Evolutionary conservation across 2,329 filamentous ascomycete genomes (phyloP), one percentile per base, ranked within the genome.

Genomic region (Hypoxylon sp.): DNA sequence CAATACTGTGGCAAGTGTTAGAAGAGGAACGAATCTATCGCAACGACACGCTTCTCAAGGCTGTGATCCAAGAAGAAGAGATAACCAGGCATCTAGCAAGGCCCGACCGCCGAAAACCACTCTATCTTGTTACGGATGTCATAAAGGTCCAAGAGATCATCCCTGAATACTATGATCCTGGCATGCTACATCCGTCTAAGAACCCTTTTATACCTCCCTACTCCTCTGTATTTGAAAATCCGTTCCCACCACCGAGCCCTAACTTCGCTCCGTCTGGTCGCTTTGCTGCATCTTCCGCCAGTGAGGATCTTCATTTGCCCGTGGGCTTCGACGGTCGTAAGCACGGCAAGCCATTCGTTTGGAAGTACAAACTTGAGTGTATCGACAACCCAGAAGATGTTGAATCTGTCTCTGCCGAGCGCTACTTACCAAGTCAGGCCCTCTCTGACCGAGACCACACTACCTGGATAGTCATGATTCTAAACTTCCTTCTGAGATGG

Each of bases 331-430:
- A 38, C 14, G 34, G 34, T 14, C 34, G 34, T 38, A 38, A 38
- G 38, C 38, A 43, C n/a, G 38, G 17, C 17, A 43, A 43, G 38
- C 17, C 38, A 4, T 43, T 43, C 17, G 17, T 43, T 19, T 43
- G 38, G 38, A 43, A 43, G 17, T 43, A 43, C n/a, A 43, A 43
- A 19, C n/a, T 43, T 17, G 38, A 43, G 38, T n/a, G 38, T 43
- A 19, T 43, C 38, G 19, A 43, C 17, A 43, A 19, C 17, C 38
- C 17, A 43, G 38, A 43, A 19, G 38, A 43, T 19, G 7, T 43
- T 19, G 38, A 43, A 43, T 43, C 17, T 19, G 38, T 43, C 38
- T 43, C 17, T 10, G 38, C 38, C 7, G 38, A 43, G 38, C 38
- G 17, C 38, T 17, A 17, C 7, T 9, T 19, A 2, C 17, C 38